Evolutionary conservation across 2,329 filamentous ascomycete species (phyloP), one percentile per base, ranked within the genome.

Genomic region (Aspergillus versicolor): DNA sequence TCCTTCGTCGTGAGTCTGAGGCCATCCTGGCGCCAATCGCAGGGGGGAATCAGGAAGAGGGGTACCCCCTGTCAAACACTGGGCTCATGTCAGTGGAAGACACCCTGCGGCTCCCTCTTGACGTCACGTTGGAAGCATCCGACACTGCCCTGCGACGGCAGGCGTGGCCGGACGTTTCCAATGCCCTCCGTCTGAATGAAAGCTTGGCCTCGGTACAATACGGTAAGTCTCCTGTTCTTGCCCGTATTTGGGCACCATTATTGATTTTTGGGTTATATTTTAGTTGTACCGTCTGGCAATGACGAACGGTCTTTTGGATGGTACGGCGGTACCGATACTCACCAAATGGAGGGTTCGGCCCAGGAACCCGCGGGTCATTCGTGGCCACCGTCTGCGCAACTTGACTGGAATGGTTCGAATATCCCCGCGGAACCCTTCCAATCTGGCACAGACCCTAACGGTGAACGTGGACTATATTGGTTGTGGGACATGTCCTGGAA

Each of bases 401-500:
- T 15, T 15, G 34, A 50, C 19, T 50, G 47, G 47, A 22, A 41
- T 15, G 2, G 4, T 4, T 17, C 46, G 21, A n/a, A 49, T 24
- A 38, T 49, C 7, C 46, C n/a, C 19, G 13, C 12, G 15, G 8
- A 21, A n/a, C 5, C 21, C 6, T 17, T 37, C 5, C 15, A 19
- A 27, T 24, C 21, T 46, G 56, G 21, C 21, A 47, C 19, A 50
- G 56, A 44, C 8, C 13, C 27, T 12, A 52, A 61, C 60, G 41
- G 58, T 56, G 59, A 69, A 58, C 59, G 65, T 12, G 68, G 68
- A 13, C 50, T 70, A 17, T 69, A 66, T 44, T 71, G 68, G 68
- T 56, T 71, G 46, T 71, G 68, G 68, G 66, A 70, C 24, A 65
- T 65, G 56, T 58, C 65, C 7, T 68, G 66, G 65, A 64, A 65